These are phyloP conservation scores for Kodamaea laetipori DNA, from an alignment of 805 yeast genomes.

Conservation along the genomic window DNA sequence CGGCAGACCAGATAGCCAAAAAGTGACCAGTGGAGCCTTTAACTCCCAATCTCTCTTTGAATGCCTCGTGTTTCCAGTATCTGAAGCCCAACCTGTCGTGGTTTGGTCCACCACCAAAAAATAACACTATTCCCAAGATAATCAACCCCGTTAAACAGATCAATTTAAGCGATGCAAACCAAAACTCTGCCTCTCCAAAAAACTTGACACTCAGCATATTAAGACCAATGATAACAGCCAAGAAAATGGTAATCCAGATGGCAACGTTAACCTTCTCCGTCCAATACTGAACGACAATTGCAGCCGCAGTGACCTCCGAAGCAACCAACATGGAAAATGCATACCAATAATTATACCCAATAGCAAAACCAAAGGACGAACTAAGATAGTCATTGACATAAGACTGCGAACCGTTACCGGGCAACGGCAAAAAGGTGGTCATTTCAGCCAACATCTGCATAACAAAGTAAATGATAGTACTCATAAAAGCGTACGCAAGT, in stretches of 20 bases:
- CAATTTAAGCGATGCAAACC: constrained; percentile 36
- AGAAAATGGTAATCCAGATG: constrained; percentile 42
- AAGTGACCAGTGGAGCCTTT: constrained; percentile 27
- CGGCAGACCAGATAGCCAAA: constrained; percentile 28
- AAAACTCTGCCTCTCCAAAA: constrained; percentile 42
- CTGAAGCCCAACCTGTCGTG: constrained; percentile 49
- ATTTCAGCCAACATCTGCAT: constrained; percentile 37
- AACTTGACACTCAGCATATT: constrained; percentile 33
- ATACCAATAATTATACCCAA: constrained; percentile 38
- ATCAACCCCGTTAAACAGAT: constrained; percentile 34
- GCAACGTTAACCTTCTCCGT: constrained; percentile 34
- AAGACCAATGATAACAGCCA: constrained; percentile 24
- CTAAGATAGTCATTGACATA: constrained; percentile 32
- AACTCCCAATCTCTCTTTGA: constrained; percentile 27
- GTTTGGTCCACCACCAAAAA: constrained; percentile 42
- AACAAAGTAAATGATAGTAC: constrained; percentile 26
- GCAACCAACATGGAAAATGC: constrained; percentile 36
- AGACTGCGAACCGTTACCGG: constrained; percentile 36
- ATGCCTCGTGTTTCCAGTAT: constrained; percentile 40
- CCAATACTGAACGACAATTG: constrained; percentile 39
- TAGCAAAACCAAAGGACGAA: constrained; percentile 34
- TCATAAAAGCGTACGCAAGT: constrained; percentile 22
- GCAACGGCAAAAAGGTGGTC: constrained; percentile 37
- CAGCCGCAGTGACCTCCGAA: constrained; percentile 45
- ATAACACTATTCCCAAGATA: constrained; percentile 36